Evolutionary conservation across 179 eudicot species (phyloP), one percentile per base, ranked within the genome.

Genomic region (Gypsophila paniculata): DNA sequence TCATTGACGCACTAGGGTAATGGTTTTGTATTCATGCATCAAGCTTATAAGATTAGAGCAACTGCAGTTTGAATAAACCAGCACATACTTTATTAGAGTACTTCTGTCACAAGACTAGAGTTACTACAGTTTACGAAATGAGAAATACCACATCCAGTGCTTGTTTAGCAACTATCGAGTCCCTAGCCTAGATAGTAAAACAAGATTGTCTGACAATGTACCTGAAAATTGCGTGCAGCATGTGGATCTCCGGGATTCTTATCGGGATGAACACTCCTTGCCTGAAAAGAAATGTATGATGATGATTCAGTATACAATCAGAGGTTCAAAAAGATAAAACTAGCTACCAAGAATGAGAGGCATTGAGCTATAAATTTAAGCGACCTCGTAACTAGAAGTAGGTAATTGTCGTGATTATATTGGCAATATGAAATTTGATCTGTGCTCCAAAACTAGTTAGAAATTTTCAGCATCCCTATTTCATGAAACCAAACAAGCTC

Each of bases 191-290:
- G 29, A 51, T 12, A 17, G 55, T 58, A 14, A 61, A 38, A 29
- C 29, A 66, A 52, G 53, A 65, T 54, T 60, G 51, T 25, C 42
- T 9, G 6, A 53, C 51, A 59, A 4, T 32, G 62, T 80, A 93
- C 98, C 91, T 88, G 96, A 77, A 93, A 93, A 75, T 88, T 90
- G 19, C 72, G 85, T 57, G 97, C 97, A 81, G 98, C 91, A 64
- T 83, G 71, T 65, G 97, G 91, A 75, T 89, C 94, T 68, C 90
- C 96, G 18, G 93, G 93, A 81, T 93, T 89, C 82, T 93, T 93
- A 77, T 93, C 98, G 65, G 98, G 98, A 75, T 93, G 98, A 73
- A 89, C 96, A 69, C 72, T 57, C 77, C 93, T 91, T 78, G 98
- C 98, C 98, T 93, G 81, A 74, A 26, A 15, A 29, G 78, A 61